phyloP scores from a whole-genome alignment of 208 protist genomes.

The Lotmaria passim region DNA sequence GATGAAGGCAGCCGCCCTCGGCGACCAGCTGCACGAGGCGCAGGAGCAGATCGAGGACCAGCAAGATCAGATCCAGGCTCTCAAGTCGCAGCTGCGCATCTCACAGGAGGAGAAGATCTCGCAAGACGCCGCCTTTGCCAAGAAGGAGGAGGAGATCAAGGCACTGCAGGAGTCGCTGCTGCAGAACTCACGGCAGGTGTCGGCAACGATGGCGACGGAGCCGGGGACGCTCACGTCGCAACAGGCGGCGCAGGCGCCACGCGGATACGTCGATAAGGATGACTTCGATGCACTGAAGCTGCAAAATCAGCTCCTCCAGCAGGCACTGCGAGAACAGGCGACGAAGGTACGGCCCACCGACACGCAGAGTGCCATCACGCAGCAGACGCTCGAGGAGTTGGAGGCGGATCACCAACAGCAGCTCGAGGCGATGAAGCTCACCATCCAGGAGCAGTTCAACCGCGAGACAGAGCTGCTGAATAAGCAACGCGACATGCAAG shows the following conservation, averaged over 20 bases:
- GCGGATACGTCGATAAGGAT: slow-evolving; percentile 55
- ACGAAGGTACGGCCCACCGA: slow-evolving; percentile 33
- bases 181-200: slow-evolving; percentile 4
- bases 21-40: slow-evolving; percentile 30
- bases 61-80: slow-evolving; percentile 37
- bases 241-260: slow-evolving; percentile 7
- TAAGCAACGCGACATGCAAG: slow-evolving; percentile 39
- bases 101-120: slow-evolving; percentile 45
- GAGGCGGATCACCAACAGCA: slow-evolving; percentile 72
- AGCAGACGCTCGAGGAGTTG: slow-evolving; percentile 56
- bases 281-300: slow-evolving; percentile 61
- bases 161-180: slow-evolving; percentile 38
- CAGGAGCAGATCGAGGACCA: slow-evolving; percentile 40
- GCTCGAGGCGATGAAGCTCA: slow-evolving; percentile 61
- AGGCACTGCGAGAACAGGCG: slow-evolving; percentile 51
- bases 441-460: slow-evolving; percentile 55
- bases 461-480: slow-evolving; percentile 43
- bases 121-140: slow-evolving; percentile 27
- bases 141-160: slow-evolving; percentile 48
- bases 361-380: slow-evolving; percentile 33
- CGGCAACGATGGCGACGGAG: background rate
- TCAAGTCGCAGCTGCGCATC: slow-evolving; percentile 37
- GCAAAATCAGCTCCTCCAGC: slow-evolving; percentile 62
- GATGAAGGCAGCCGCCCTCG: slow-evolving; percentile 23
- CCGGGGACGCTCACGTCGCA: background rate